Evolutionary conservation across 768 basidiomycete genomes (phyloP), one percentile per base, ranked within the genome.

Genomic region (Sutorius australiensis): DNA sequence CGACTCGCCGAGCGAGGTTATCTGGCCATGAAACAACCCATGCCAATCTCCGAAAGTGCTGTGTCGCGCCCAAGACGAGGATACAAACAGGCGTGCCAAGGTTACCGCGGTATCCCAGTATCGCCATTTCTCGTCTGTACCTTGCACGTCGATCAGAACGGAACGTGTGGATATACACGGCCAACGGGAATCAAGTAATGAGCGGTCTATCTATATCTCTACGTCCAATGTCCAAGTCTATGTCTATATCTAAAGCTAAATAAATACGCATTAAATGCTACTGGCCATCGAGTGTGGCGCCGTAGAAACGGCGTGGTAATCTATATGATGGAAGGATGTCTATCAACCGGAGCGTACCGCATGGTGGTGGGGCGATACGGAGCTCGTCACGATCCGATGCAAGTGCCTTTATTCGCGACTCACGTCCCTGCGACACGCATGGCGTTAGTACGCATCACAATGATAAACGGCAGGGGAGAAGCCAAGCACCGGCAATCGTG

Each of bases 361-460:
- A 16, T 8, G 12, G 6, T 12, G 47, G 42, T 16, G 24, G 9
- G 14, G 38, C 19, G 24, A 37, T 43, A 21, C 21, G 31, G 30
- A 28, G 37, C 9, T 46, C 21, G n/a, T 16, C 3, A 38, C 6
- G 8, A 16, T 45, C 19, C 16, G 27, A 27, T 41, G 32, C 33
- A 21, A 16, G 19, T 6, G 14, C 12, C 31, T 17, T 67, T 51
- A 72, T 8, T 72, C 70, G 12, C 70, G 68, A 32, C 70, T 72
- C 51, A 72, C 65, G 42, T 72, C 70, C 55, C 70, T 72, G 48
- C 5, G 43, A 45, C 6, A 21, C 2, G n/a, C 13, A 3, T 38
- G 53, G 60, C 5, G 55, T 64, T 48, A 64, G 64, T 34, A 28
- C 33, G 44, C 39, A 24, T 34, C 50, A 34, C 48, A 27, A 38